A percentile compares a stretch with the other conserved stretches of the same genome.
Conservation (phyloP, 441 rosid genomes). For the Viola pubescens region DNA sequence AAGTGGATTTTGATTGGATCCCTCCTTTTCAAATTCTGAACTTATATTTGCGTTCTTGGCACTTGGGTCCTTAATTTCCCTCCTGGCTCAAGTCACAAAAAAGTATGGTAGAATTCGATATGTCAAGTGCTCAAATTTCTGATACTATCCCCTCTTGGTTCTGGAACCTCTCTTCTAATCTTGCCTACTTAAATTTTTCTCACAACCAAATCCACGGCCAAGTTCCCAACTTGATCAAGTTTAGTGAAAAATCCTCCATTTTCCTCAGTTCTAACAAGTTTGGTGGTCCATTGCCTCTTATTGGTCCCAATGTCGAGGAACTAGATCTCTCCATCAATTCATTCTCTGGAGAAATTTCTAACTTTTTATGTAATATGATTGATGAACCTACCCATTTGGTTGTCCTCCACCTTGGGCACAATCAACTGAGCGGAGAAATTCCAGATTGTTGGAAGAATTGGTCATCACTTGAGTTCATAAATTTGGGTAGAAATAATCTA, state of each 20-base stretch:
- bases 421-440: constrained; percentile 5
- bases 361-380: neutral
- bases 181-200: neutral
- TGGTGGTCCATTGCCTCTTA: neutral
- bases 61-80: constrained; percentile 1
- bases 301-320: neutral
- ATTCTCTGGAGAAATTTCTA: neutral
- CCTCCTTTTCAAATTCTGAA: neutral
- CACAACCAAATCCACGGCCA: neutral
- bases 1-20: neutral
- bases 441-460: neutral
- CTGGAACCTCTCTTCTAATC: neutral
- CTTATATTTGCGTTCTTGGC: neutral
- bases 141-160: neutral
- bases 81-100: neutral
- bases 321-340: neutral
- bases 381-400: neutral
- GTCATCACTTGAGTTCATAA: neutral
- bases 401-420: constrained; percentile 8
- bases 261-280: neutral
- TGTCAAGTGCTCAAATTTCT: too few relatives aligned
- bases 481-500: neutral
- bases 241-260: neutral
- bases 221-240: neutral
- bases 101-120: too few relatives aligned